Base-by-base conservation (phyloP, 306 rosid species). In the Carpinus fangiana region DNA sequence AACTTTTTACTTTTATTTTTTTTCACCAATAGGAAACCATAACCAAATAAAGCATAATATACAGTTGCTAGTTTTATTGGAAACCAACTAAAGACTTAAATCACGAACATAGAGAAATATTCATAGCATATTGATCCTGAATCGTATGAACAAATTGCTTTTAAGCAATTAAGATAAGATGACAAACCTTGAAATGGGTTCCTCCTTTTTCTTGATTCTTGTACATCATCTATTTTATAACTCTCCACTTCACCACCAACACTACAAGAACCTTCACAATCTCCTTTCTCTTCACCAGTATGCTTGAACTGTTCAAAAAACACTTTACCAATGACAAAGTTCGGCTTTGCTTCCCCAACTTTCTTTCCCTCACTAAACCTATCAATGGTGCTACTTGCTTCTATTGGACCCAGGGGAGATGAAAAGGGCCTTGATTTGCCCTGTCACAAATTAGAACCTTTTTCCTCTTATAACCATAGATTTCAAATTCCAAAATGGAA, bases 391-490 rank as follows among this genome's bases (percentile, higher is more conserved):
- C 53, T 81, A 52, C 46, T 76, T 38, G 20, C 68, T 64, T 55
- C 66, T 70, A 79, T 86, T 10, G 73, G 81, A 71, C 90, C 84
- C 78, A 88, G 61, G 64, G 92, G 80, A 14, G 96, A 87, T 31
- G 65, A 83, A 77, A 94, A 94, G 46, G 97, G 98, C 59, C 82
- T 90, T 14, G 91, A 83, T 76, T 90, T 94, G 9, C 86, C 96
- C 97, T 94, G 79, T 20, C 72, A 69, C 34, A 45, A 43, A 65
- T 48, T 1, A 64, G 50, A 73, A n/a, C 60, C 2, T 47, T 54
- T 61, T 72, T 57, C 67, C 28, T 28, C 31, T 62, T 50, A 17
- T 52, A 70, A n/a, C 21, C 78, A 36, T 11, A 57, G 20, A 61
- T 41, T 46, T 41, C 59, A 47, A 80, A 70, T 2, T 73, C 48